Evolutionary conservation across 257 asterid genomes (phyloP), one percentile per base, ranked within the genome.

Genomic region (Solanum infundibuliforme): DNA sequence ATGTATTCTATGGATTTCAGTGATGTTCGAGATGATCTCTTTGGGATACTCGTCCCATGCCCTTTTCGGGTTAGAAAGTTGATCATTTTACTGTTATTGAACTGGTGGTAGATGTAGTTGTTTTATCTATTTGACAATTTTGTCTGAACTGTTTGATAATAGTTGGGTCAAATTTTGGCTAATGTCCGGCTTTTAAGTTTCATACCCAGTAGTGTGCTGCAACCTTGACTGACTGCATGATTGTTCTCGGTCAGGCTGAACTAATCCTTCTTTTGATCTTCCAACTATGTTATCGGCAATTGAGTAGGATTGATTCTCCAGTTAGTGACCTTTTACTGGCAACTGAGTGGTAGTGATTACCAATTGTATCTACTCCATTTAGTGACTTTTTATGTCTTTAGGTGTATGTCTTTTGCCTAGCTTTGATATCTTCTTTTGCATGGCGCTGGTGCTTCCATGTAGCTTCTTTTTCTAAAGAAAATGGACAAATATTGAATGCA

Each of bases 11-110:
- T 95, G 34, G 92, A 90, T 88, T 91, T 93, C 83, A 76, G 89
- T 81, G 92, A 90, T 71, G 91, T 97, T 87, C 94, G 91, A 82
- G 96, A 92, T 81, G 96, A 92, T 91, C 96, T 95, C 62, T 97
- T 97, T 89, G 99, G 99, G 87, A 93, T 89, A 86, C 93, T 96
- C 73, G 72, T 91, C 65, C 88, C 93, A 84, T 95, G 98, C 86
- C 98, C 98, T 46, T 93, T 93, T 87, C 95, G 96, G 94, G 98
- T 97, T 87, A 90, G 95, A 88, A 91, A 77, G 85, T 85, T 86
- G 65, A 71, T 52, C 71, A 87, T 86, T 46, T 79, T 38, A 60
- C 58, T 81, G 68, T 68, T 21, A 32, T 71, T 82, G 73, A 86
- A 66, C 43, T 81, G 25, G 68, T 5, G 4, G 25, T 79, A 16